Base-by-base conservation (phyloP, 1,139 yeast species). In the Debaryomyces sp. region DNA sequence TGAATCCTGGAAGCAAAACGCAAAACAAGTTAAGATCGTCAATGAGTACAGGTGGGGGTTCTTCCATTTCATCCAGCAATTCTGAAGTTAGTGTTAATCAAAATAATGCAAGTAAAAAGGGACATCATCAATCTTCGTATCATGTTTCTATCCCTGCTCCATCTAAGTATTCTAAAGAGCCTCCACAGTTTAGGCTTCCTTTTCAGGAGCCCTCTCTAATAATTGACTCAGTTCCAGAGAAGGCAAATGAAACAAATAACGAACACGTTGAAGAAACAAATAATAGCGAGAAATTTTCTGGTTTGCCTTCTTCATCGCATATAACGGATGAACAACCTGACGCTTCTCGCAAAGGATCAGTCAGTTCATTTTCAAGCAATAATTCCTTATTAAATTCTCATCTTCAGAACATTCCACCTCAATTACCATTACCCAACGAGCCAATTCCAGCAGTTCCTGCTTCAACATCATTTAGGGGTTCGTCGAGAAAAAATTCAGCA, bases 101-200 rank as follows among this genome's bases (percentile, higher is more conserved):
- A 10, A 35, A 43, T 33, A 21, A 4, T 1, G 5, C 23, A 3
- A 21, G 15, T 23, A 41, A 32, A 9, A 18, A 24, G 22, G 13
- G n/a, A 5, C 10, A 36, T 10, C 15, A 15, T 17, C 40, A 17
- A 18, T 17, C 30, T 2, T 21, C 45, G 5, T 33, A 24, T 35
- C 50, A 47, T 12, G 23, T 46, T 17, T 52, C 70, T 2, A 55
- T 69, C 40, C 66, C 68, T 1, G 41, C 58, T 29, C 62, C 66
- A 1, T 52, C 59, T 2, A 62, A 62, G 30, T 43, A 57, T 6
- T 61, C 61, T 6, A 71, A 70, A 46, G 80, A 74, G 13, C 67
- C 70, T 2, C 80, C 80, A 1, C 76, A 71, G 43, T 85, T 85
- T 60, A 71, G 90, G 58, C 71, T 82, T n/a, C 90, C 90, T 0